Conservation (phyloP, 176 grass and related monocot species). For the Ensete ventricosum region DNA sequence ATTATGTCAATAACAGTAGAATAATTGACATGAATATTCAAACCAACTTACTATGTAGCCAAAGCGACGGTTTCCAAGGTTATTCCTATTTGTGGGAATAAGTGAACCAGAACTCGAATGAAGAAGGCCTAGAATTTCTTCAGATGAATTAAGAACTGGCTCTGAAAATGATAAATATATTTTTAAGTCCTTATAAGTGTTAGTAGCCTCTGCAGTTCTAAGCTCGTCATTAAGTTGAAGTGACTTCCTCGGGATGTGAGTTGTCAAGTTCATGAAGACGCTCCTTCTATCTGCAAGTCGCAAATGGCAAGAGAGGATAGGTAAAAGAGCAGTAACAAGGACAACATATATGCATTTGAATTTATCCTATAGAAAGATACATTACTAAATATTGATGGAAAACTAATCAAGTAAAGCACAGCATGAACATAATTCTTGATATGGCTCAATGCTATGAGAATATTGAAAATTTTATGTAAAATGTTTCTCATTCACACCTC, state of each 20-base stretch:
- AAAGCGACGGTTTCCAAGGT: conserved; percentile 58
- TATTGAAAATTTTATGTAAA: too few relatives aligned
- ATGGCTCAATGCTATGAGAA: background rate
- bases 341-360: background rate
- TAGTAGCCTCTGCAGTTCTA: conserved; percentile 65
- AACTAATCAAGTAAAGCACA: too few relatives aligned
- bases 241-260: conserved; percentile 39
- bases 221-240: conserved; percentile 47
- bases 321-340: too few relatives aligned
- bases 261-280: conserved; percentile 49
- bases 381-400: too few relatives aligned
- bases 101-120: conserved; percentile 33
- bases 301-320: too few relatives aligned
- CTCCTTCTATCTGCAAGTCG: conserved; percentile 51
- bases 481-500: too few relatives aligned
- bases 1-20: background rate
- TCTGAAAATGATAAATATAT: conserved; percentile 65
- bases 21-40: background rate
- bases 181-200: conserved; percentile 32
- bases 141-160: conserved; percentile 72
- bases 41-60: conserved; percentile 47
- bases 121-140: conserved; percentile 43
- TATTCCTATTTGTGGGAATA: conserved; percentile 50
- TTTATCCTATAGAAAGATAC: too few relatives aligned
- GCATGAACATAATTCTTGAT: background rate